A percentile compares a stretch with the other conserved stretches of the same genome.
These are phyloP conservation scores for Coemansia sp. DNA, from an alignment of 192 early-diverging fungal species.

Conservation along the genomic window DNA sequence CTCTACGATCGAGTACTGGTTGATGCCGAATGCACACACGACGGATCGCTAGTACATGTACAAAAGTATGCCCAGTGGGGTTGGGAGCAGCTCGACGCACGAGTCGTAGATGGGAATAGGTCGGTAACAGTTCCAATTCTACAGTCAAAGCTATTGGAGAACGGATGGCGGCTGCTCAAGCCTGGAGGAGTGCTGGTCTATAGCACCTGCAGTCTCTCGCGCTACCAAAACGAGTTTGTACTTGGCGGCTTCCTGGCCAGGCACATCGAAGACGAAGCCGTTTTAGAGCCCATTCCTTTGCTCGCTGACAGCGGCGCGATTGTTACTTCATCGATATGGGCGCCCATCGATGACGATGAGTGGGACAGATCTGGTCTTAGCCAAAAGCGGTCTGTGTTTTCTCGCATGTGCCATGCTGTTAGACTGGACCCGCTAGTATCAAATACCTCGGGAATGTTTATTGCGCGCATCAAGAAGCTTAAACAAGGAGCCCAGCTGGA, in stretches of 20 bases:
- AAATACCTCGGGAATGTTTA: slow-evolving; percentile 62
- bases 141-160: slow-evolving; percentile 68
- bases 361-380: slow-evolving; percentile 12
- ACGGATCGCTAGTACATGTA: slow-evolving; percentile 84
- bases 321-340: slow-evolving; percentile 8
- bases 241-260: slow-evolving; percentile 75
- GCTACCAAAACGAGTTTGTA: slow-evolving; percentile 85
- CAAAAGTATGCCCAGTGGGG: slow-evolving; percentile 78
- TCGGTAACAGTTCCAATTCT: slow-evolving; percentile 59
- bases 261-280: slow-evolving; percentile 31
- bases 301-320: not conserved
- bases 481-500: not conserved
- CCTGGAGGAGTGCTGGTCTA: slow-evolving; percentile 85
- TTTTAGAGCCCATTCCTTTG: slow-evolving; percentile 22
- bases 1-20: slow-evolving; percentile 74
- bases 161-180: slow-evolving; percentile 76
- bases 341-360: slow-evolving; percentile 20
- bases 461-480: slow-evolving; percentile 76
- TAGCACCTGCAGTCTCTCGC: slow-evolving; percentile 79
- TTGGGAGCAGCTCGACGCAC: slow-evolving; percentile 80
- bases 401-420: slow-evolving; percentile 27
- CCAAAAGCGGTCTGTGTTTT: slow-evolving; percentile 9
- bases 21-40: slow-evolving; percentile 86
- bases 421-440: slow-evolving; percentile 50
- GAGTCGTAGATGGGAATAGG: slow-evolving; percentile 69